These are phyloP conservation scores for Trichopus zeylanicus DNA, from an alignment of 116 monocot genomes.

Conservation along the genomic window DNA sequence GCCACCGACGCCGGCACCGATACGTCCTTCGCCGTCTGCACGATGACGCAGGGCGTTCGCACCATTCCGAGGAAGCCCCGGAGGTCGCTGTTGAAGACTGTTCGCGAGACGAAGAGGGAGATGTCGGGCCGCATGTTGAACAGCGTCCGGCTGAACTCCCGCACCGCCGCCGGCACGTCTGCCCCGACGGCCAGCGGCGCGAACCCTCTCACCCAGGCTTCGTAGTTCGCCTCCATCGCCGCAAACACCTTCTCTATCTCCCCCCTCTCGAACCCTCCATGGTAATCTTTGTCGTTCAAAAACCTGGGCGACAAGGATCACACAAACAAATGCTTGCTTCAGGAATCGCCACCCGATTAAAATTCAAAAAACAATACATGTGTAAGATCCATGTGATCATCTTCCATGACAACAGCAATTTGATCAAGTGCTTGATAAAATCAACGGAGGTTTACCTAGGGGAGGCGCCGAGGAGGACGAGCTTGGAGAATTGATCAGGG, in stretches of 20 bases:
- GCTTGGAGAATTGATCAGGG: slow-evolving; percentile 69
- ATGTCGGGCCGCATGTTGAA: slow-evolving; percentile 99
- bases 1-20: slow-evolving; percentile 76
- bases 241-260: slow-evolving; percentile 66
- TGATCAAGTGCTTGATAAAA: neutral
- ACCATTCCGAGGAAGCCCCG: slow-evolving; percentile 58
- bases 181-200: slow-evolving; percentile 90
- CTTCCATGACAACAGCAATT: too few relatives aligned
- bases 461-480: slow-evolving; percentile 79
- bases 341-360: too few relatives aligned
- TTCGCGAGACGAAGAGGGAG: slow-evolving; percentile 69
- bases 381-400: too few relatives aligned
- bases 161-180: slow-evolving; percentile 82
- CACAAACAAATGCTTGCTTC: too few relatives aligned
- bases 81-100: slow-evolving; percentile 75
- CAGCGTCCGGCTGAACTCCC: slow-evolving; percentile 89
- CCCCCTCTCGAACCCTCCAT: slow-evolving; percentile 74
- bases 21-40: slow-evolving; percentile 72
- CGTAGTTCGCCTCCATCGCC: slow-evolving; percentile 89
- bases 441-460: slow-evolving; percentile 35
- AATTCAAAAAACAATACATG: too few relatives aligned
- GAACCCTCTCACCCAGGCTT: slow-evolving; percentile 85
- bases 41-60: slow-evolving; percentile 60
- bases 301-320: slow-evolving; percentile 63
- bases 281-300: slow-evolving; percentile 75